phyloP scores from a whole-genome alignment of 116 monocot genomes.

The Posidonia oceanica region DNA sequence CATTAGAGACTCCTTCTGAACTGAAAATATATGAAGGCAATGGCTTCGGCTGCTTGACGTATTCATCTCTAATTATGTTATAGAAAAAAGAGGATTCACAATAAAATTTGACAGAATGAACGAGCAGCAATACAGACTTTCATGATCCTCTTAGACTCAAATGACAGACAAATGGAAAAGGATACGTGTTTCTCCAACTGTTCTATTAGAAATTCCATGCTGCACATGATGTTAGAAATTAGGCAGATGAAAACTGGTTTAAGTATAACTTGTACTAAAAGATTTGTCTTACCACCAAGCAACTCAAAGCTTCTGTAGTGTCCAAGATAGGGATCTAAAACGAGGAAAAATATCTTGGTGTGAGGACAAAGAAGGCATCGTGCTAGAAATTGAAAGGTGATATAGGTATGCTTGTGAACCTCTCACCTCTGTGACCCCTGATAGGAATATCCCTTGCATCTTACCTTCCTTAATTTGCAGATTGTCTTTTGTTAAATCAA shows the following conservation, averaged over 20 bases:
- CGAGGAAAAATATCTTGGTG: neutral
- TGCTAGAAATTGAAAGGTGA: neutral
- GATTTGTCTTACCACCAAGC: slow-evolving; percentile 46
- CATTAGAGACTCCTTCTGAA: slow-evolving; percentile 39
- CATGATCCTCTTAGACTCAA: neutral
- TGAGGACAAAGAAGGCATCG: neutral
- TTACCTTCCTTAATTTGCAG: slow-evolving; percentile 70
- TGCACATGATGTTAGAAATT: slow-evolving; percentile 21
- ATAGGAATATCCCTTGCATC: slow-evolving; percentile 56
- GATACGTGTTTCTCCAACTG: slow-evolving; percentile 88
- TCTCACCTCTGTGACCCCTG: slow-evolving; percentile 67
- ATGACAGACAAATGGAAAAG: slow-evolving; percentile 12
- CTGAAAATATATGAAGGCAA: slow-evolving; percentile 60
- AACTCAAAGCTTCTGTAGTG: slow-evolving; percentile 44
- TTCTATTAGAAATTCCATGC: slow-evolving; percentile 77
- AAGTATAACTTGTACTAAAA: neutral
- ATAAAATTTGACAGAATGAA: neutral
- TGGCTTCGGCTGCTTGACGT: slow-evolving; percentile 86
- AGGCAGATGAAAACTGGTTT: neutral
- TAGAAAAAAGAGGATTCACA: neutral
- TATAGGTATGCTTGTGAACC: neutral
- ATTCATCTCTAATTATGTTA: slow-evolving; percentile 61
- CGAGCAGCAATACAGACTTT: neutral
- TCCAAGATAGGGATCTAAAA: slow-evolving; percentile 45
- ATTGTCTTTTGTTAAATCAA: slow-evolving; percentile 88